These are phyloP conservation scores for Penicillium nucicola DNA, from an alignment of 495 filamentous ascomycete genomes.

Conservation along the genomic window DNA sequence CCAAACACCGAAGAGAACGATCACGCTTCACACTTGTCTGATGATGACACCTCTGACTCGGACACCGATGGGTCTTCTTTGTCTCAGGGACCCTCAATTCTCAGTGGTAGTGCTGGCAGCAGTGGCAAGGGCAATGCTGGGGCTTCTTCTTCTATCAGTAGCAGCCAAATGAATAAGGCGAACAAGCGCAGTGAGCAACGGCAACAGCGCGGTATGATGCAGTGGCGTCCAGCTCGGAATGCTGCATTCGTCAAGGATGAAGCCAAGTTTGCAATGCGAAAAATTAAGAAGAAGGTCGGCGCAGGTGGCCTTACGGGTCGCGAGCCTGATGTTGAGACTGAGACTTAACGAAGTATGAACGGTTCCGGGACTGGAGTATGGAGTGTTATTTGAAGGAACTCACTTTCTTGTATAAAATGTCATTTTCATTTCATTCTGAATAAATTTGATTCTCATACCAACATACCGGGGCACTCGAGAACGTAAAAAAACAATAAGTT, in stretches of 20 bases:
- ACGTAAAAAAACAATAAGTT: too few species aligned
- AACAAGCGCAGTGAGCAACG: constrained; percentile 48
- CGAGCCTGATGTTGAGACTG: constrained; percentile 54
- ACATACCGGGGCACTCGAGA: too few species aligned
- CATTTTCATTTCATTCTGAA: not conserved
- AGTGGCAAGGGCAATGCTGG: not conserved
- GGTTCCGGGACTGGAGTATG: not conserved
- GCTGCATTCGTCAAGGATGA: constrained; percentile 50
- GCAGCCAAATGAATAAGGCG: constrained; percentile 27
- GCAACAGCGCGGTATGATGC: constrained; percentile 51
- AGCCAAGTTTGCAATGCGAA: constrained; percentile 45
- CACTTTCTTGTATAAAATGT: constrained; percentile 1
- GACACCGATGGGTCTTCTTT: constrained; percentile 12
- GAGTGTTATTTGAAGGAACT: not conserved
- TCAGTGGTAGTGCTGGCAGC: constrained; percentile 8
- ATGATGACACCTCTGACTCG: constrained; percentile 8
- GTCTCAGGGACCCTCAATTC: constrained; percentile 15
- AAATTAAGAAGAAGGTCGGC: constrained; percentile 44
- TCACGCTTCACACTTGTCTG: constrained; percentile 8
- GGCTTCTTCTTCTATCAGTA: constrained; percentile 13
- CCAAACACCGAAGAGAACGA: constrained; percentile 2
- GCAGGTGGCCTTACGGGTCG: constrained; percentile 44
- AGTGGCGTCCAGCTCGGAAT: constrained; percentile 55
- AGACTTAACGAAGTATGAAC: constrained; percentile 30
- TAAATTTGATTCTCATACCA: too few species aligned